Evolutionary conservation across 495 filamentous ascomycete genomes (phyloP).

Genomic region (Rusavskia elegans): DNA sequence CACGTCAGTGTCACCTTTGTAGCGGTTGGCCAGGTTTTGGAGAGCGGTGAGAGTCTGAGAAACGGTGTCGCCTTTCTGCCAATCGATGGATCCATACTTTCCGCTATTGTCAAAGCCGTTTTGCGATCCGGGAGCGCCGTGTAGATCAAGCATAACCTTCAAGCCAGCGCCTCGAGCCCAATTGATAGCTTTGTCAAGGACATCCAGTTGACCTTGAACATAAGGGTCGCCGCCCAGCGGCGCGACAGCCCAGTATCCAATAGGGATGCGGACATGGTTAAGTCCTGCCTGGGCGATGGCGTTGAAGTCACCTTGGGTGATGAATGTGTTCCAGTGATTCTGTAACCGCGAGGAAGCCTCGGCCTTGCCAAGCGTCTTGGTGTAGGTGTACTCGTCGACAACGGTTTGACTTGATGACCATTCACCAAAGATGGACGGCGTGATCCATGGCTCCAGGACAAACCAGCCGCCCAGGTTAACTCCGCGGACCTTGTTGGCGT

Average conservation of each 20-base stretch:
- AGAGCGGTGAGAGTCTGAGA: constrained; percentile 41
- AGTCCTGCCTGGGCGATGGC: constrained; percentile 48
- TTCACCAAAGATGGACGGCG: constrained; percentile 42
- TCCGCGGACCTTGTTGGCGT: constrained; percentile 25
- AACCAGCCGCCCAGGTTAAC: constrained; percentile 36
- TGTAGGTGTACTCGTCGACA: constrained; percentile 50
- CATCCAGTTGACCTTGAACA: constrained; percentile 54
- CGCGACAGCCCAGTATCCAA: constrained; percentile 62
- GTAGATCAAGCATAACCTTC: constrained; percentile 13
- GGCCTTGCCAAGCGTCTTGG: constrained; percentile 30
- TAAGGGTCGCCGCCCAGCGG: constrained; percentile 48
- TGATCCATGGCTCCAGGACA: constrained; percentile 46
- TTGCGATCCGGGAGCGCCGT: constrained; percentile 51
- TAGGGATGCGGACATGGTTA: constrained; percentile 64
- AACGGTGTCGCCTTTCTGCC: constrained; percentile 43
- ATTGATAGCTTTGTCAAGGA: constrained; percentile 45
- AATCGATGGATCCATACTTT: constrained; percentile 43
- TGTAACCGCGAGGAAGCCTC: constrained; percentile 30
- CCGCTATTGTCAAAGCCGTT: constrained; percentile 75
- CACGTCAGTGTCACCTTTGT: constrained; percentile 43
- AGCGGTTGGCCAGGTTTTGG: constrained; percentile 39
- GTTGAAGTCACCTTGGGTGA: constrained; percentile 50
- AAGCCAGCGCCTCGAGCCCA: constrained; percentile 47
- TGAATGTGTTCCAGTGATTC: constrained; percentile 46
- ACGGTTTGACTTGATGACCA: constrained; percentile 22